phyloP scores from a whole-genome alignment of 2,329 filamentous ascomycete genomes.

The Epichloe gansuensis region DNA sequence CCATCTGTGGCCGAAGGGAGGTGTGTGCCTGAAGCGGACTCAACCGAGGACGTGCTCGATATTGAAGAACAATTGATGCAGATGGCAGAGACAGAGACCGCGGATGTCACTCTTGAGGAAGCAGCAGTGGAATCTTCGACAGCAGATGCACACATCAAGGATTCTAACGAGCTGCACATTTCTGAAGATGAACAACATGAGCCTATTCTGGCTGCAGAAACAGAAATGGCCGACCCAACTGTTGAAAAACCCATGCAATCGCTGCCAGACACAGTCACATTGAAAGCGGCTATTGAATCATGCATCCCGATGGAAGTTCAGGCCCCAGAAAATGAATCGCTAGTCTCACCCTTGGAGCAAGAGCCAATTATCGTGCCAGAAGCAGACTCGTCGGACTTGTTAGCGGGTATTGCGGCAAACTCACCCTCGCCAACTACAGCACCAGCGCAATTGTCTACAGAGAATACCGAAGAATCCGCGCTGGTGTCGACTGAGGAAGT shows the following conservation, averaged over 20 bases:
- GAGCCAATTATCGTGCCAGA: background rate
- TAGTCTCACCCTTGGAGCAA: background rate
- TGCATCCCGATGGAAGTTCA: background rate
- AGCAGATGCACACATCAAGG: background rate
- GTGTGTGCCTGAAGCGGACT: background rate
- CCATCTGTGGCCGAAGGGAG: background rate
- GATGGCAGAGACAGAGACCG: background rate
- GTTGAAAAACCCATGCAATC: background rate
- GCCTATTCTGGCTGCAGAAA: background rate
- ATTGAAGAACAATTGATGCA: background rate
- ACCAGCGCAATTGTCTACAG: background rate
- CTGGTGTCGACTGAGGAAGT: background rate
- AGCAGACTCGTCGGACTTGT: background rate
- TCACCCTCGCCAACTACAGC: background rate
- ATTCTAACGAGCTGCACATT: background rate
- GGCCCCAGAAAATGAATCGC: background rate
- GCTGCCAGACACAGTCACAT: background rate
- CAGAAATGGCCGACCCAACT: background rate
- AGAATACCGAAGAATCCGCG: background rate
- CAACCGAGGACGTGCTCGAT: background rate
- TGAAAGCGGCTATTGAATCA: background rate
- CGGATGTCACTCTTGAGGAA: background rate
- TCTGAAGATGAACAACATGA: background rate
- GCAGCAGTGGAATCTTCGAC: background rate
- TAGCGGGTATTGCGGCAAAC: background rate